These are phyloP conservation scores for Penicillium frequentans DNA, from an alignment of 2,329 filamentous ascomycete genomes.

Conservation along the genomic window DNA sequence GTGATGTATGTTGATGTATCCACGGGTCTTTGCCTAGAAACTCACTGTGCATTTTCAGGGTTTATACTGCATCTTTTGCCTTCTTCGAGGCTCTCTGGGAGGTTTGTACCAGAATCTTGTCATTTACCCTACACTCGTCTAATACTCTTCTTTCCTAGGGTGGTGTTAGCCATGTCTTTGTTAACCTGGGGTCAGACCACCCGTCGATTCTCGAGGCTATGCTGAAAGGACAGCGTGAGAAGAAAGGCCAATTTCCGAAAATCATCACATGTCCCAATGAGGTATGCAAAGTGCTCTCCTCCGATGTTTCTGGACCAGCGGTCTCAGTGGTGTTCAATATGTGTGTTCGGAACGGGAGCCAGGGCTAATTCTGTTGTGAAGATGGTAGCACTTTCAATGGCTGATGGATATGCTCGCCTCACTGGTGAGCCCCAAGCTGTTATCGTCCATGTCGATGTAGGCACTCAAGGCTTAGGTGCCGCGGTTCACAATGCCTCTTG, in stretches of 20 bases:
- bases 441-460: constrained; percentile 78
- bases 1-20: neutral
- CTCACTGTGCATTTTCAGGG: constrained; percentile 16
- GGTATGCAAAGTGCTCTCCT: constrained; percentile 44
- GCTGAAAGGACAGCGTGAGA: constrained; percentile 71
- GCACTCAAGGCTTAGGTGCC: constrained; percentile 74
- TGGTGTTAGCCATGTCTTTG: constrained; percentile 53
- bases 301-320: neutral
- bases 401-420: constrained; percentile 74
- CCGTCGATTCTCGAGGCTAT: constrained; percentile 79
- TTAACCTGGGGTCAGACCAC: constrained; percentile 59
- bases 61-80: constrained; percentile 72
- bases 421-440: constrained; percentile 74
- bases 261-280: constrained; percentile 81
- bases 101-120: constrained; percentile 44
- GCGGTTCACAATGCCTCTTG: constrained; percentile 78
- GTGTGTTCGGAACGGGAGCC: neutral
- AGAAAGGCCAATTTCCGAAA: constrained; percentile 63
- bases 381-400: constrained; percentile 86
- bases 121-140: neutral
- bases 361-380: constrained; percentile 30
- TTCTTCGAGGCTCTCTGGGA: constrained; percentile 70
- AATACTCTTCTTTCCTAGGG: constrained; percentile 32
- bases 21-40: neutral
- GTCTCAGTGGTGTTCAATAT: neutral